phyloP scores from a whole-genome alignment of 441 rosid genomes.

The Flueggea neowawraea region DNA sequence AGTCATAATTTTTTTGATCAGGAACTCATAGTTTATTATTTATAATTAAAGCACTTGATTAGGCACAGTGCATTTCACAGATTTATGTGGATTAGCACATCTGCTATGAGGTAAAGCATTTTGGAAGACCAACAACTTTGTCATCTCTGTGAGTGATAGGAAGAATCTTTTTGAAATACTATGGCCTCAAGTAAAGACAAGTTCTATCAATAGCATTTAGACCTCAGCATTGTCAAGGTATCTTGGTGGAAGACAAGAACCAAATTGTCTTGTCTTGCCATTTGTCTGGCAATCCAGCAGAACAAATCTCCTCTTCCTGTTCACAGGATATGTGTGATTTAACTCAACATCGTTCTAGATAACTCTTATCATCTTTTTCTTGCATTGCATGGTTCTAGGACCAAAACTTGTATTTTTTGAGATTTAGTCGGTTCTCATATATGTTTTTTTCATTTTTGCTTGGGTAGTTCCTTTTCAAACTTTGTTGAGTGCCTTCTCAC shows the following conservation, averaged over 20 bases:
- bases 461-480: slow-evolving; percentile 2
- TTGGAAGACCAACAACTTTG: not conserved
- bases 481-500: not conserved
- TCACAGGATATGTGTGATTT: slow-evolving; percentile 5
- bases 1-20: too few relatives aligned
- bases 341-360: not conserved
- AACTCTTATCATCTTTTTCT: slow-evolving; percentile 5
- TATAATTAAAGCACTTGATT: too few relatives aligned
- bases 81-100: too few relatives aligned
- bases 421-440: slow-evolving; percentile 3
- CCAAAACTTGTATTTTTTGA: slow-evolving; percentile 5
- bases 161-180: not conserved
- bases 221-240: not conserved
- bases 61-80: too few relatives aligned
- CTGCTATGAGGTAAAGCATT: too few relatives aligned
- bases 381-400: slow-evolving; percentile 1
- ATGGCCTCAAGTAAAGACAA: not conserved
- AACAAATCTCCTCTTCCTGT: not conserved
- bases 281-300: slow-evolving; percentile 1
- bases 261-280: slow-evolving; percentile 8
- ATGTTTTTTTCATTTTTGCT: slow-evolving; percentile 4
- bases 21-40: too few relatives aligned
- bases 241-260: not conserved
- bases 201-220: not conserved
- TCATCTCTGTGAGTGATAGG: not conserved